Evolutionary conservation across 805 yeast species (phyloP), one percentile per base, ranked within the genome.

Genomic region (Scheffersomyces lignosus): DNA sequence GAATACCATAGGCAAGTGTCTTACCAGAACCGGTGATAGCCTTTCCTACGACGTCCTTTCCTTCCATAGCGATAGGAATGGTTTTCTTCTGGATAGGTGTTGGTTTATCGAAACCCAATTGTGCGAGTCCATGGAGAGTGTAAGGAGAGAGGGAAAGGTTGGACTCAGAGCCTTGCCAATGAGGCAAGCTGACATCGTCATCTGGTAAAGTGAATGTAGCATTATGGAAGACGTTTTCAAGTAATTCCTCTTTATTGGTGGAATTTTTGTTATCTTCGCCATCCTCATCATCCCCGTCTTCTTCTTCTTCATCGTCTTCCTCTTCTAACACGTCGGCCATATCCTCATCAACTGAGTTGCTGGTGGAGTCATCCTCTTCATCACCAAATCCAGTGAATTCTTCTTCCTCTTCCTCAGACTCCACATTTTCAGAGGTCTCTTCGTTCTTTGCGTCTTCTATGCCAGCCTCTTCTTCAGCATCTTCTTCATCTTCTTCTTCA

Each of bases 11-110:
- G 0, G 99, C 99, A 40, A 90, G 68, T 0, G 99, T 93, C 58
- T 93, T 93, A 72, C 99, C 99, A 1, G 96, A 87, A 58, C 99
- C 99, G 1, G 99, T 93, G 8, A 93, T 83, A 12, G 99, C 99
- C 56, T 91, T 93, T 37, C 99, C 99, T 47, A 93, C 81, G 3
- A 93, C 77, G 62, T 93, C 98, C 24, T 71, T 73, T 4, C 90
- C 95, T 18, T 71, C 68, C 10, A 87, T 40, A 2, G 91, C 87
- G 18, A 71, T 51, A 2, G 98, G 96, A 37, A 93, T 81, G 7
- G 91, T 71, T 39, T 67, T 65, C 41, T 70, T 73, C 62, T 93
- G 99, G 53, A 93, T 89, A 23, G 82, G 86, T 0, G 98, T 90
- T 7, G 99, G 99, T 15, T 66, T 61, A 1, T 47, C 52, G 59